Conservation (phyloP, 805 yeast species). For the Kregervanrija pseudodelftensis region DNA sequence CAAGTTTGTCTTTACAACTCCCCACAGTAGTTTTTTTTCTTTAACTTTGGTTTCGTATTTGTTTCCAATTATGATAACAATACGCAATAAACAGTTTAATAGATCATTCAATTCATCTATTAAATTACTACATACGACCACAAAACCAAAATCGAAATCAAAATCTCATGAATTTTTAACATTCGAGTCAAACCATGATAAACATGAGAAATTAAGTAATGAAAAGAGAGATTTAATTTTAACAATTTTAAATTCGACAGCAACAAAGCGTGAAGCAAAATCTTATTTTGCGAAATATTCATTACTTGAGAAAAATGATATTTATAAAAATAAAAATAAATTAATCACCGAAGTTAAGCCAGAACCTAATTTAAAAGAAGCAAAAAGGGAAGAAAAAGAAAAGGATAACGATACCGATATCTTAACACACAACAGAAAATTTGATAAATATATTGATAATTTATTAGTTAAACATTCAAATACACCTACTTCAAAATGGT, state of each 20-base stretch:
- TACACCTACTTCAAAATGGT: slow-evolving; percentile 5
- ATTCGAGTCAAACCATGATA: slow-evolving; percentile 22
- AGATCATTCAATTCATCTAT: not conserved
- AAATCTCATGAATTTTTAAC: not conserved
- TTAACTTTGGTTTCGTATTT: no score
- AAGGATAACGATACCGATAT: not conserved
- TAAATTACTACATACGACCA: no score
- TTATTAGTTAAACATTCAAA: slow-evolving; percentile 17
- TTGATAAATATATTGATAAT: slow-evolving; percentile 27
- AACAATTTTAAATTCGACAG: slow-evolving; percentile 80
- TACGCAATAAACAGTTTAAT: not conserved
- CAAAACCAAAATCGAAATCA: no score
- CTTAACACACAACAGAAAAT: slow-evolving; percentile 25
- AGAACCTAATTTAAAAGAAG: no score
- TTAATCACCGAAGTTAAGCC: slow-evolving; percentile 7
- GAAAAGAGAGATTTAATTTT: slow-evolving; percentile 66
- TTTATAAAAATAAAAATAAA: slow-evolving; percentile 19
- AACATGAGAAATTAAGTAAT: slow-evolving; percentile 28
- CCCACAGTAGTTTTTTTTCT: no score
- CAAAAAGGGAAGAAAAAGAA: not conserved
- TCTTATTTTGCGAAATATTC: slow-evolving; percentile 71
- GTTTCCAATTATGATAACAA: no score
- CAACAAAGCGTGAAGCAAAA: slow-evolving; percentile 88
- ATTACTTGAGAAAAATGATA: slow-evolving; percentile 28
- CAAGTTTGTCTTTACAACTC: no score